A percentile compares a stretch with the other conserved stretches of the same genome.
Conservation (phyloP, 2,329 filamentous ascomycete genomes). For the Ophiocordyceps camponoti-leonardi region DNA sequence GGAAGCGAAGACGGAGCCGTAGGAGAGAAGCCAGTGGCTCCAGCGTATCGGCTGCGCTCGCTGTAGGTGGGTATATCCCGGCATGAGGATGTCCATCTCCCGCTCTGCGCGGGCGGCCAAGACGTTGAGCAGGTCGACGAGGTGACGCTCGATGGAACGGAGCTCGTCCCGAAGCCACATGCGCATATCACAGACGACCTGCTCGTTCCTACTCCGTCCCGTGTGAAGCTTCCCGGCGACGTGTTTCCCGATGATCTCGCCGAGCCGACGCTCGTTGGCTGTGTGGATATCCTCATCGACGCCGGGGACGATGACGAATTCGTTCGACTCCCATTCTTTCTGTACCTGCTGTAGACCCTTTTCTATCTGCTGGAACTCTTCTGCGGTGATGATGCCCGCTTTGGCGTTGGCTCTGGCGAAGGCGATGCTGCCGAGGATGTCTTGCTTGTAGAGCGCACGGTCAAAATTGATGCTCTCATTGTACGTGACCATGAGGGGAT, state of each 20-base stretch:
- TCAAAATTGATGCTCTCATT: slow-evolving; percentile 72
- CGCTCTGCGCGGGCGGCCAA: slow-evolving; percentile 51
- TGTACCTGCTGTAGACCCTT: slow-evolving; percentile 43
- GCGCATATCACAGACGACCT: slow-evolving; percentile 79
- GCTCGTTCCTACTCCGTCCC: slow-evolving; percentile 74
- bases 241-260: slow-evolving; percentile 75
- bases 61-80: slow-evolving; percentile 78
- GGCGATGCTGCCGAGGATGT: slow-evolving; percentile 65
- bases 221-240: slow-evolving; percentile 83
- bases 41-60: slow-evolving; percentile 65
- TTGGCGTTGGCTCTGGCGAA: slow-evolving; percentile 69
- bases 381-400: slow-evolving; percentile 51
- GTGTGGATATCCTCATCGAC: slow-evolving; percentile 49
- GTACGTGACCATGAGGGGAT: slow-evolving; percentile 75
- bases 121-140: slow-evolving; percentile 54
- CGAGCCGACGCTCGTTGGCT: slow-evolving; percentile 53
- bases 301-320: slow-evolving; percentile 32
- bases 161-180: slow-evolving; percentile 72
- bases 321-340: slow-evolving; percentile 33
- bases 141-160: slow-evolving; percentile 46
- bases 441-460: slow-evolving; percentile 59
- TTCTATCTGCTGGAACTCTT: slow-evolving; percentile 62
- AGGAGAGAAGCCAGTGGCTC: slow-evolving; percentile 67
- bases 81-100: slow-evolving; percentile 67
- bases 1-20: slow-evolving; percentile 51